Evolutionary conservation across 2,329 filamentous ascomycete species (phyloP).

Genomic region (Fusarium liriodendri): DNA sequence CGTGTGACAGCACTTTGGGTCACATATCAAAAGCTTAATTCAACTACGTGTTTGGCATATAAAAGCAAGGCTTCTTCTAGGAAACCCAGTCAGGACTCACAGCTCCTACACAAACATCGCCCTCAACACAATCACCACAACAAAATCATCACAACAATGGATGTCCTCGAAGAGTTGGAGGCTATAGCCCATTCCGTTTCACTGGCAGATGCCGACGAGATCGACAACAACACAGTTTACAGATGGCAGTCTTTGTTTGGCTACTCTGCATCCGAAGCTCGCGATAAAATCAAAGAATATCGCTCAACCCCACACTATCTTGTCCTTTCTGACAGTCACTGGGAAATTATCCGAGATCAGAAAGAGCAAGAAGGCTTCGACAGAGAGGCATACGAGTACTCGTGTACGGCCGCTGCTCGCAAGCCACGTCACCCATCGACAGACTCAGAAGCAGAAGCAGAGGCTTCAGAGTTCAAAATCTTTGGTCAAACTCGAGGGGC

Average conservation of each 20-base stretch:
- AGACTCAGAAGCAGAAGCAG: not conserved
- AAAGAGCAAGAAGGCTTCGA: conserved; percentile 1
- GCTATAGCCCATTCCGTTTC: not conserved
- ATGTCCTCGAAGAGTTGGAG: not conserved
- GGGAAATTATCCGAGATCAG: not conserved
- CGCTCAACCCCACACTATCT: not conserved
- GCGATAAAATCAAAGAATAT: not conserved
- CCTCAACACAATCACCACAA: not conserved
- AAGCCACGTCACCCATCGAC: not conserved
- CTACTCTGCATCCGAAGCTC: not conserved
- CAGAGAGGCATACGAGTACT: conserved; percentile 12
- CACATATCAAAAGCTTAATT: not conserved
- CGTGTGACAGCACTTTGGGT: not conserved
- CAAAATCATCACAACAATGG: not conserved
- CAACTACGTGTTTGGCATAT: not conserved
- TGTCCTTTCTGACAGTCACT: not conserved
- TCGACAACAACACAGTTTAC: not conserved
- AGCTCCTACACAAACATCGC: not conserved
- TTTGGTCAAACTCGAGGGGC: conserved; percentile 4
- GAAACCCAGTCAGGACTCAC: not conserved
- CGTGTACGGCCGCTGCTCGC: not conserved
- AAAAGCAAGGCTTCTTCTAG: not conserved
- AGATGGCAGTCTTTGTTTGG: conserved; percentile 9
- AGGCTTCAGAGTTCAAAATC: not conserved
- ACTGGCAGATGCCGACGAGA: rapidly evolving